Evolutionary conservation across 352 stramenopile genomes (phyloP).

Genomic region (Phytopythium montanum): DNA sequence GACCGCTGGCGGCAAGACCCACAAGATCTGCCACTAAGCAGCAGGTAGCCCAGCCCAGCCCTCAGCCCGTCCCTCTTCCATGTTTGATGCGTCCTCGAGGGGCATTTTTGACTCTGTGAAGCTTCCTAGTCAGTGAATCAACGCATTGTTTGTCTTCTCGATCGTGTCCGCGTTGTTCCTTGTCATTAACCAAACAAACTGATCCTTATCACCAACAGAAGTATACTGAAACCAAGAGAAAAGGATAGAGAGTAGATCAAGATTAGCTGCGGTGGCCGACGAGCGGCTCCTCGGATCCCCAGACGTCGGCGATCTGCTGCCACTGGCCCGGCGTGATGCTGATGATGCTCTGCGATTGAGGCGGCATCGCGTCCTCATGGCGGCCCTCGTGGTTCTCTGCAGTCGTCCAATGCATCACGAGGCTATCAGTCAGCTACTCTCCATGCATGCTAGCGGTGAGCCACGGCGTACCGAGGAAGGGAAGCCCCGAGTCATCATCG

Average conservation of each 20-base stretch:
- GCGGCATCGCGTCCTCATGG: slow-evolving; percentile 37
- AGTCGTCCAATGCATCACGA: neutral
- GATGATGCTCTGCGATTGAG: slow-evolving; percentile 76
- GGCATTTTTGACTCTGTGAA: neutral
- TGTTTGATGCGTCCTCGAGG: neutral
- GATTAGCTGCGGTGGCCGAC: slow-evolving; percentile 50
- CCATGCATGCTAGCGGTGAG: too few relatives aligned
- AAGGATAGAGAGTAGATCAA: too few relatives aligned
- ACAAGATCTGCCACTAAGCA: slow-evolving; percentile 7
- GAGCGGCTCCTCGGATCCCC: slow-evolving; percentile 44
- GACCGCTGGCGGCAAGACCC: slow-evolving; percentile 5
- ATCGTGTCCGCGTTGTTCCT: neutral
- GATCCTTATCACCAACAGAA: too few relatives aligned
- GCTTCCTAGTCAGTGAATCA: neutral
- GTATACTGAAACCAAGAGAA: too few relatives aligned
- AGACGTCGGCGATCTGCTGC: slow-evolving; percentile 45
- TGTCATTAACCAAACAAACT: too few relatives aligned
- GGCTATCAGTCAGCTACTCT: neutral
- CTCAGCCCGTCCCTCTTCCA: neutral
- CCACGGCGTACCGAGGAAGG: slow-evolving; percentile 47
- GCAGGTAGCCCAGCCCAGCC: too few relatives aligned
- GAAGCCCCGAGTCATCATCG: slow-evolving; percentile 42
- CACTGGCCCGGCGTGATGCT: slow-evolving; percentile 75
- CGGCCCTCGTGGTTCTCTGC: slow-evolving; percentile 66
- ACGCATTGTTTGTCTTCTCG: neutral